Evolutionary conservation across 768 basidiomycete genomes (phyloP).

Genomic region (Hericium rajendrae): DNA sequence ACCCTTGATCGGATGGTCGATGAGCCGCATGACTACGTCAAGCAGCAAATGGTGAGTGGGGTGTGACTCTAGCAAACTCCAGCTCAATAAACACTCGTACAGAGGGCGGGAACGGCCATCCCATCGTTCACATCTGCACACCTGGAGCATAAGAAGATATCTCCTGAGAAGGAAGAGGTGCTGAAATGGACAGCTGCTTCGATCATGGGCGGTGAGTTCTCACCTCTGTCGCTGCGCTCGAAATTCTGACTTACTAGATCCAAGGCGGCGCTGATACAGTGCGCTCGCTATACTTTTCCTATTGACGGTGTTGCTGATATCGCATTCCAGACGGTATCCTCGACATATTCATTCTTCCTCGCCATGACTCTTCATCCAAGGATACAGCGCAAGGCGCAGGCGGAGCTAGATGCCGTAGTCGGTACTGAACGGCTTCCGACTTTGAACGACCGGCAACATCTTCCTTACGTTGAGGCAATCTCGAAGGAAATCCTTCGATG

Average conservation of each 20-base stretch:
- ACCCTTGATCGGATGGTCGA: background rate
- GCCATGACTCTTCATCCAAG: constrained; percentile 11
- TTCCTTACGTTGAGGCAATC: constrained; percentile 21
- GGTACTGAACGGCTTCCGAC: constrained; percentile 16
- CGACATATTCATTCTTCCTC: constrained; percentile 7
- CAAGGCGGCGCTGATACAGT: constrained; percentile 1
- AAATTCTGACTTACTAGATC: too few relatives aligned
- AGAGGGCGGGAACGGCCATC: constrained; percentile 10
- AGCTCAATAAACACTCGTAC: background rate
- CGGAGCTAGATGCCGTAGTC: constrained; percentile 19
- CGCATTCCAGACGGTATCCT: background rate
- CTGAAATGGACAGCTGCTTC: constrained; percentile 16
- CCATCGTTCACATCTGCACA: constrained; percentile 10
- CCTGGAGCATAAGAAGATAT: constrained; percentile 3
- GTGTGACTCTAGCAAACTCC: too few relatives aligned
- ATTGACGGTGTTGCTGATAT: too few relatives aligned
- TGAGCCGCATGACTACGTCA: constrained; percentile 13
- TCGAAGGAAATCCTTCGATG: constrained; percentile 16
- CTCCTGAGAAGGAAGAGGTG: constrained; percentile 3
- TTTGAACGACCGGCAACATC: constrained; percentile 15
- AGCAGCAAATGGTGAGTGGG: constrained; percentile 8
- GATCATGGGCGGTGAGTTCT: background rate
- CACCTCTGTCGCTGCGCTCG: background rate
- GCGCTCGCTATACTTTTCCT: background rate
- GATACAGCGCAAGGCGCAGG: constrained; percentile 14